Percentiles rank a stretch among this genome's conserved stretches.
phyloP scores from a whole-genome alignment of 768 basidiomycete species.

The Russula olivacea region DNA sequence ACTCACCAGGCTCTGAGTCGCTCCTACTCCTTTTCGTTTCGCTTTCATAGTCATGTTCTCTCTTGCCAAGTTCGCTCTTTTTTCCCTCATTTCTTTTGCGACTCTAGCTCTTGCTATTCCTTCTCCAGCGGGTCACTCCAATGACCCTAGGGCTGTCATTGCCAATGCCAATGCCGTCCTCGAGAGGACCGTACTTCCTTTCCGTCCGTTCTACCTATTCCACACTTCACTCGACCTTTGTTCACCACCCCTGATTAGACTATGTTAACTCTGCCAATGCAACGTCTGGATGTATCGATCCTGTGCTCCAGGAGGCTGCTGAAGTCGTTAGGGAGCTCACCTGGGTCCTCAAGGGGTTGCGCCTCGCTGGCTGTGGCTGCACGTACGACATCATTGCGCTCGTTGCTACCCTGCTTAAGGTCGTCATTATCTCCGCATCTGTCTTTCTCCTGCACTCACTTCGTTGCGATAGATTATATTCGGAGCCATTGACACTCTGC shows the following conservation, averaged over 20 bases:
- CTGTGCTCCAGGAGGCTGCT: background rate
- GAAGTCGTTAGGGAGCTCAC: background rate
- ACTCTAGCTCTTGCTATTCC: conserved; percentile 8
- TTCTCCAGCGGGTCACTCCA: background rate
- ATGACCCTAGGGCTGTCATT: background rate
- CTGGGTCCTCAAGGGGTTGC: background rate
- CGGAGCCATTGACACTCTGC: background rate
- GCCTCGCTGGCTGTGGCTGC: conserved; percentile 9
- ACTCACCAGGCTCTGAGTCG: conserved; percentile 1
- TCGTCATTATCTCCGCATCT: background rate
- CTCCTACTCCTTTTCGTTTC: background rate
- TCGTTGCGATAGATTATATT: conserved; percentile 4
- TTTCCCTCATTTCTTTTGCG: conserved; percentile 5
- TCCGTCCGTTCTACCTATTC: background rate
- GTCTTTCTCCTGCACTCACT: background rate
- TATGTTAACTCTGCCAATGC: background rate
- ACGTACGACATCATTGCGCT: background rate
- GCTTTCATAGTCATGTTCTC: conserved; percentile 4
- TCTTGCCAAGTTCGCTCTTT: conserved; percentile 9
- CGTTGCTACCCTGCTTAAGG: background rate
- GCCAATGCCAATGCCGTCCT: background rate
- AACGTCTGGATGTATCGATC: background rate
- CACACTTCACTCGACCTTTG: background rate
- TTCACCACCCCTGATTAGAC: background rate
- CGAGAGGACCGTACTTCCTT: background rate